Conservation (phyloP, 2,329 filamentous ascomycete species). For the Endoconidiophora polonica region DNA sequence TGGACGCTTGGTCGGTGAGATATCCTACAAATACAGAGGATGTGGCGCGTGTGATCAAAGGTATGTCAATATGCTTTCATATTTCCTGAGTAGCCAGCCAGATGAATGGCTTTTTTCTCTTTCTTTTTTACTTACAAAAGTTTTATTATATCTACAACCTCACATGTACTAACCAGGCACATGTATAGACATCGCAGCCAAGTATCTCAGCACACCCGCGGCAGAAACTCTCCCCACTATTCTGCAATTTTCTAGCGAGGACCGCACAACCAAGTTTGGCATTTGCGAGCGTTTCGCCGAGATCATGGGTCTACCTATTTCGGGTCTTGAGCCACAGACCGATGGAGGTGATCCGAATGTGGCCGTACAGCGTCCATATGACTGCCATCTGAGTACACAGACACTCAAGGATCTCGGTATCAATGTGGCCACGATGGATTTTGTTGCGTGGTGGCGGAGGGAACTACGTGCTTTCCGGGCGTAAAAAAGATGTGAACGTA, state of each 20-base stretch:
- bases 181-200: slow-evolving; percentile 45
- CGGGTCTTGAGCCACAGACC: slow-evolving; percentile 51
- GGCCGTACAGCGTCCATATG: slow-evolving; percentile 63
- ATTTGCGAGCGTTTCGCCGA: slow-evolving; percentile 66
- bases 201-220: slow-evolving; percentile 41
- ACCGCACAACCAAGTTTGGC: slow-evolving; percentile 76
- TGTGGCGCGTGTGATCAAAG: slow-evolving; percentile 58
- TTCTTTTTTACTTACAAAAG: too few relatives aligned
- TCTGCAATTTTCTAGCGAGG: slow-evolving; percentile 76
- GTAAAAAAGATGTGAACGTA: slow-evolving; percentile 17
- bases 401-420: slow-evolving; percentile 58
- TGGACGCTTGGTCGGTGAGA: slow-evolving; percentile 74
- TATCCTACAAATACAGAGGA: slow-evolving; percentile 86
- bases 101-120: background rate
- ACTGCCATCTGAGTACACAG: slow-evolving; percentile 71
- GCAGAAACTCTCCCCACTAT: slow-evolving; percentile 44
- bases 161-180: background rate
- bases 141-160: too few relatives aligned
- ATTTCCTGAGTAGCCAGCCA: background rate
- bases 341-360: slow-evolving; percentile 57
- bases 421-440: slow-evolving; percentile 56
- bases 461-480: slow-evolving; percentile 42
- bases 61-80: slow-evolving; percentile 23
- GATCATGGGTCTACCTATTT: slow-evolving; percentile 58
- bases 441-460: slow-evolving; percentile 64